Base-by-base conservation (phyloP, 495 filamentous ascomycete species). In the Penicilliopsis zonata region DNA sequence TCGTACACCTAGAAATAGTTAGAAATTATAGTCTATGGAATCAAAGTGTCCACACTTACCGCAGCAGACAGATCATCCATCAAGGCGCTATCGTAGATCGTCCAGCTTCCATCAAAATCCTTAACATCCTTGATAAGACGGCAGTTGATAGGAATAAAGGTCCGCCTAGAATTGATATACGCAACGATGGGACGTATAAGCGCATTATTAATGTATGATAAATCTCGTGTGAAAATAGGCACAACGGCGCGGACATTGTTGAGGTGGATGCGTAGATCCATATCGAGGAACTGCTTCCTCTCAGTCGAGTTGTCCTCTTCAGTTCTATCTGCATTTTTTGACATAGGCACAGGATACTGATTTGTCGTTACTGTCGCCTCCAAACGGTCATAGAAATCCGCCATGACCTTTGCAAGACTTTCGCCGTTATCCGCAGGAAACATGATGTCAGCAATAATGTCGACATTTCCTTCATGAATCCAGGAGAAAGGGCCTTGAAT, bases 71-170 rank as follows among this genome's bases (percentile, higher is more conserved):
- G 64, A 51, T 96, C 92, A 40, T 94, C 84, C 86, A 98, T 84
- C 28, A 98, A 62, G 5, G 86, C 85, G 49, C 82, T 87, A 48
- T 98, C 90, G 55, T 77, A 95, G 28, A 93, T 74, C 10, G 84
- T 93, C 90, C 90, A 98, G 40, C 80, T 81, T 12, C 90, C 90
- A 52, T 98, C 86, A 45, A 96, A 98, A 53, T 98, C 90, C 34
- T 69, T 65, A 7, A 72, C 68, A 2, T 70, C 72, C 59, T 98
- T 98, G 38, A 94, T 81, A 33, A 98, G 81, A 32, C 88, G 82
- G 59, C 90, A 96, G 37, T 80, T 81, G 47, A 98, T 78, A 7
- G 90, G 92, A 29, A 98, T 96, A 49, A 93, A 95, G 0, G 86
- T 87, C 45, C 75, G 78, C 49, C 80, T 75, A 18, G 83, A 83